phyloP scores from a whole-genome alignment of 768 basidiomycete species.

The Artomyces pyxidatus region DNA sequence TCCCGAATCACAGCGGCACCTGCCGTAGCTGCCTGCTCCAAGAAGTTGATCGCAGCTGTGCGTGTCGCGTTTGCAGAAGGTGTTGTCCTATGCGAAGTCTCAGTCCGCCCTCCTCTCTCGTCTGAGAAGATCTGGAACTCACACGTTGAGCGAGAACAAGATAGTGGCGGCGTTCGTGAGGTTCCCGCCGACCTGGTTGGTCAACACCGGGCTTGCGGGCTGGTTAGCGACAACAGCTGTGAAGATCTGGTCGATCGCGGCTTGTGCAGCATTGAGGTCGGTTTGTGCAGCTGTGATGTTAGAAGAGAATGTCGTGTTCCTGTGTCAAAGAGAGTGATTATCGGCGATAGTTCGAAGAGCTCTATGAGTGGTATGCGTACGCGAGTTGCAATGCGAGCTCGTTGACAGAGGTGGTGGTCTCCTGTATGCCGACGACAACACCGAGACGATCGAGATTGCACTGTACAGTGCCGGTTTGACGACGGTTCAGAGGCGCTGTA shows the following conservation, averaged over 20 bases:
- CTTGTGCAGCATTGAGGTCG: not conserved
- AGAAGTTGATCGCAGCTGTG: too few relatives aligned
- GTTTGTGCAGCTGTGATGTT: not conserved
- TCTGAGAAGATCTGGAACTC: too few relatives aligned
- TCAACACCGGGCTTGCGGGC: not conserved
- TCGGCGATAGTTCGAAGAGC: too few relatives aligned
- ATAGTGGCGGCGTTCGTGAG: not conserved
- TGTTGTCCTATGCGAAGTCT: too few relatives aligned
- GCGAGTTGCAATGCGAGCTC: too few relatives aligned
- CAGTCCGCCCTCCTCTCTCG: too few relatives aligned
- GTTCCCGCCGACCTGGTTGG: not conserved
- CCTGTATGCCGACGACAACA: constrained; percentile 21
- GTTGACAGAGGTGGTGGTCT: not conserved
- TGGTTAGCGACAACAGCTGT: not conserved
- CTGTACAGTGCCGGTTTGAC: constrained; percentile 24
- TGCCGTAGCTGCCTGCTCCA: too few relatives aligned
- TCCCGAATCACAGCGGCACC: too few relatives aligned
- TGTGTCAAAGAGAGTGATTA: too few relatives aligned
- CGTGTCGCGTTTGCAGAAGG: too few relatives aligned
- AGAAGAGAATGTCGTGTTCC: not conserved
- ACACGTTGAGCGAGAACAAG: too few relatives aligned
- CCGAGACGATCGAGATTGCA: constrained; percentile 27
- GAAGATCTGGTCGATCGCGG: not conserved
- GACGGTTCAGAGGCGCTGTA: constrained; percentile 1
- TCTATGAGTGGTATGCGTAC: too few relatives aligned